phyloP scores from a whole-genome alignment of 2,329 filamentous ascomycete genomes.

The Aspergillus chevalieri region DNA sequence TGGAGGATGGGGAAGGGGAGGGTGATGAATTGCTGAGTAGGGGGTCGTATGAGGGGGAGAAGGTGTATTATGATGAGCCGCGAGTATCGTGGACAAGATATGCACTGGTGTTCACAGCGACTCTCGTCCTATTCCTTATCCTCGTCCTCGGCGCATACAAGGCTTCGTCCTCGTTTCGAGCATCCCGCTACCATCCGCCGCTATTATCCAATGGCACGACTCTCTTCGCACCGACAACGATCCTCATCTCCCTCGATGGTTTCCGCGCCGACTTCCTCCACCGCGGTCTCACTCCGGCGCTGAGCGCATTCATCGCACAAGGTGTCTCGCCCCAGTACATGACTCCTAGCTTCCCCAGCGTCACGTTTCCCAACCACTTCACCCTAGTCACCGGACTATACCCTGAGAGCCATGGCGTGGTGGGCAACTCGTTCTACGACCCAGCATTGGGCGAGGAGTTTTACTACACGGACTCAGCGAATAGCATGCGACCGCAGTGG shows the following conservation, averaged over 20 bases:
- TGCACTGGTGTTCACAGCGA: constrained; percentile 38
- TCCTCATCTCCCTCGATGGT: constrained; percentile 89
- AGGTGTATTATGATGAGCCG: constrained; percentile 11
- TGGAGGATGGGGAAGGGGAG: constrained; percentile 90
- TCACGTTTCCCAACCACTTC: constrained; percentile 96
- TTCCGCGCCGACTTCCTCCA: constrained; percentile 92
- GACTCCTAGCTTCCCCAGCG: constrained; percentile 87
- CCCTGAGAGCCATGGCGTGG: constrained; percentile 85
- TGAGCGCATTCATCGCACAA: constrained; percentile 70
- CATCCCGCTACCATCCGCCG: constrained; percentile 15
- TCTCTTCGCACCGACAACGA: constrained; percentile 82
- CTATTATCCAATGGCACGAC: constrained; percentile 73
- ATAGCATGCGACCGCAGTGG: constrained; percentile 81
- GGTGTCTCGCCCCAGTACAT: constrained; percentile 90
- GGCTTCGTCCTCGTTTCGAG: constrained; percentile 40
- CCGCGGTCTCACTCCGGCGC: constrained; percentile 72
- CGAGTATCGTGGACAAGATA: constrained; percentile 27
- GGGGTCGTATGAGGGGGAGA: constrained; percentile 8
- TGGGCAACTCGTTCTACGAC: constrained; percentile 95
- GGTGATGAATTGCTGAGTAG: constrained; percentile 40
- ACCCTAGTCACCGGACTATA: constrained; percentile 88
- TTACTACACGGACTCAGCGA: constrained; percentile 70
- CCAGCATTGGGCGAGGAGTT: constrained; percentile 70
- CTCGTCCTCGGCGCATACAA: constrained; percentile 53
- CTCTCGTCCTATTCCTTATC: constrained; percentile 49